Evolutionary conservation across 768 basidiomycete species (phyloP).

Genomic region (Sarcodon aspratus): DNA sequence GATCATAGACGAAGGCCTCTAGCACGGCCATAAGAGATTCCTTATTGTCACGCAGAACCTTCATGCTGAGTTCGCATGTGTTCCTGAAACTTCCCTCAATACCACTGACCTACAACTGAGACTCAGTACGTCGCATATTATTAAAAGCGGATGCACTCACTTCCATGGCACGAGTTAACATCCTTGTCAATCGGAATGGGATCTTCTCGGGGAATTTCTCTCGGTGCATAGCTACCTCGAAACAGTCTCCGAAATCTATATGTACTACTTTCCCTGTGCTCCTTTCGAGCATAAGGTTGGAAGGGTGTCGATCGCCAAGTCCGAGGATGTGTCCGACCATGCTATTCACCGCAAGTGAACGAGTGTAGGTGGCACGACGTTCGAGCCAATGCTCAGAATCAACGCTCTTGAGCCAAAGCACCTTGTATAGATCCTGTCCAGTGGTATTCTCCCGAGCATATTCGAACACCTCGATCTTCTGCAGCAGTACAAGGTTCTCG

Average conservation of each 20-base stretch:
- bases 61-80: slow-evolving; percentile 97
- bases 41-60: slow-evolving; percentile 90
- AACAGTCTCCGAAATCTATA: slow-evolving; percentile 97
- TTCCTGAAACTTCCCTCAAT: slow-evolving; percentile 96
- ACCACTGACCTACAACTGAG: slow-evolving; percentile 70
- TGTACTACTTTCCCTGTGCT: slow-evolving; percentile 92
- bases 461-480: slow-evolving; percentile 99
- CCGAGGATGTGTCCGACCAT: slow-evolving; percentile 99
- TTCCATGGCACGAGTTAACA: slow-evolving; percentile 99
- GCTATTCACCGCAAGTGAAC: slow-evolving; percentile 91
- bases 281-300: slow-evolving; percentile 86
- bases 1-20: slow-evolving; percentile 98
- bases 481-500: slow-evolving; percentile 84
- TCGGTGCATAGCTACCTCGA: slow-evolving; percentile 94
- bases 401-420: slow-evolving; percentile 90
- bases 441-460: slow-evolving; percentile 98
- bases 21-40: slow-evolving; percentile 99
- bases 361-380: slow-evolving; percentile 88
- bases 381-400: slow-evolving; percentile 99
- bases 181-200: slow-evolving; percentile 94
- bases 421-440: slow-evolving; percentile 93
- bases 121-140: neutral
- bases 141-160: slow-evolving; percentile 28
- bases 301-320: slow-evolving; percentile 95
- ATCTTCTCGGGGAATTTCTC: slow-evolving; percentile 99